Base-by-base conservation (phyloP, 2,329 filamentous ascomycete species). In the Curvularia eragrostidis region DNA sequence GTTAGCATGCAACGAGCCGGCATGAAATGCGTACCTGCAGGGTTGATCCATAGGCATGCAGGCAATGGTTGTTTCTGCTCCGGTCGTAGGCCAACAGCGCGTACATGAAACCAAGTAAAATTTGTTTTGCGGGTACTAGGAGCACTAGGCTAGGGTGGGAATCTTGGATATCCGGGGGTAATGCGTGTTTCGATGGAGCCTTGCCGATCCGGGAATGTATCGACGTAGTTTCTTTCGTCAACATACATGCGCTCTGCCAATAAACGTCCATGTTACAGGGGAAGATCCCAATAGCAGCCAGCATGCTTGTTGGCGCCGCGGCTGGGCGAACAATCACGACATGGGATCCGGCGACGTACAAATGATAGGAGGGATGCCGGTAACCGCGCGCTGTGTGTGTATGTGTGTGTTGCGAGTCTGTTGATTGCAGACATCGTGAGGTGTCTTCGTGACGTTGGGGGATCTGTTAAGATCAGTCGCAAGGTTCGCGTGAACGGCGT, bases 371-470 rank as follows among this genome's bases (percentile, higher is more conserved):
- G 36, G 38, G 48, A 38, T 28, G 13, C 13, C 39, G 10, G 32
- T 15, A 24, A 26, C 23, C 39, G 32, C 32, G 15, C 1, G 46
- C 23, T n/a, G 12, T 19, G 23, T 21, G 23, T 39, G 49, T 41
- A n/a, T n/a, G n/a, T n/a, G 24, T 30, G 23, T 39, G 49, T 41
- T 44, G 41, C 41, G 34, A 42, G 53, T 28, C 39, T 18, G 23
- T 21, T 43, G 9, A 43, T 52, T 43, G n/a, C 23, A 51, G 24
- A 48, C 61, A 63, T 62, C 36, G 54, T 63, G 58, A 61, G 48
- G 21, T 50, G 54, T 53, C 39, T 56, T 54, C 48, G 63, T 67
- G 64, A 67, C 53, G 54, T 57, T 30, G 52, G 41, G 10, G 51
- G 46, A 32, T 32, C 44, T 47, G 34, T 46, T 41, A 21, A 51